These are phyloP conservation scores for Coemansia sp. DNA, from an alignment of 192 early-diverging fungal genomes.

Conservation along the genomic window DNA sequence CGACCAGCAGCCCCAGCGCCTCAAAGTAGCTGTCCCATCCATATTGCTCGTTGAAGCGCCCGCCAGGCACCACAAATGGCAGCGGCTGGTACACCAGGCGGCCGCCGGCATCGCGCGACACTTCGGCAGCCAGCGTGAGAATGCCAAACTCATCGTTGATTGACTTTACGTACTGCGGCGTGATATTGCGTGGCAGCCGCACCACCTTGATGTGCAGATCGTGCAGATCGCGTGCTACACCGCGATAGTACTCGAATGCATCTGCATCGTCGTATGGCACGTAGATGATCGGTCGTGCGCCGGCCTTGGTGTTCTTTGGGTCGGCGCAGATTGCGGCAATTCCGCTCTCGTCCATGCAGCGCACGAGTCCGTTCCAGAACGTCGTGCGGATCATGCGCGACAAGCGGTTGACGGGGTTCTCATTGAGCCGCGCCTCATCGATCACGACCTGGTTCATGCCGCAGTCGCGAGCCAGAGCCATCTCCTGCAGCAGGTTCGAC, in stretches of 20 bases:
- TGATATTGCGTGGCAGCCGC: constrained; percentile 80
- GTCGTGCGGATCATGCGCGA: constrained; percentile 85
- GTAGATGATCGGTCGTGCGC: constrained; percentile 86
- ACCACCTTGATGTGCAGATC: constrained; percentile 79
- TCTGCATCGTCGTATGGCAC: constrained; percentile 80
- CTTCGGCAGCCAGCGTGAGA: constrained; percentile 69
- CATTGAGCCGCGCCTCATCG: constrained; percentile 85
- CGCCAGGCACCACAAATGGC: constrained; percentile 96
- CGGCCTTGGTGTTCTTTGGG: constrained; percentile 80
- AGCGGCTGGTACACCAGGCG: constrained; percentile 64
- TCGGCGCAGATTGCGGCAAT: constrained; percentile 89
- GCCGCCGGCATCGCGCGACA: constrained; percentile 54
- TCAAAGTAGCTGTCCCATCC: constrained; percentile 99
- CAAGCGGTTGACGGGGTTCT: constrained; percentile 91
- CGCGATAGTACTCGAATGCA: constrained; percentile 77
- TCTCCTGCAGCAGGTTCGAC: constrained; percentile 92
- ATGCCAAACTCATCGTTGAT: constrained; percentile 91
- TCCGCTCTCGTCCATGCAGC: constrained; percentile 79
- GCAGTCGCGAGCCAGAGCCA: constrained; percentile 86
- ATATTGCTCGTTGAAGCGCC: constrained; percentile 99
- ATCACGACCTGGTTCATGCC: constrained; percentile 85
- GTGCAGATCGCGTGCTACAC: constrained; percentile 62
- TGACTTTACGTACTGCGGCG: constrained; percentile 85
- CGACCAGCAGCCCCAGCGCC: constrained; percentile 80
- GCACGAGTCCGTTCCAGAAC: constrained; percentile 97